Conservation (phyloP, 192 early-diverging fungal genomes). For the Backusella macrospora region DNA sequence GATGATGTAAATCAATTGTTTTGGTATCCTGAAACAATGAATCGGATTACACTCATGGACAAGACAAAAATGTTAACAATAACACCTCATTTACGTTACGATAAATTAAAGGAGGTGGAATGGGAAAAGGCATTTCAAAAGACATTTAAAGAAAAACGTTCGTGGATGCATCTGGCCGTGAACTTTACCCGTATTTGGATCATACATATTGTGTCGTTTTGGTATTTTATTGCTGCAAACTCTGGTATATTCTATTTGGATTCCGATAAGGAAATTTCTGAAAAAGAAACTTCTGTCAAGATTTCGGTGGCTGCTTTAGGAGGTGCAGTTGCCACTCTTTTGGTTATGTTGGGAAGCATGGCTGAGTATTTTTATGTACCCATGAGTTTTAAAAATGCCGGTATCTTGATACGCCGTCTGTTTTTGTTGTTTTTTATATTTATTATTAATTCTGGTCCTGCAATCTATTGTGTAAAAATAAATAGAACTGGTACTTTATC, state of each 20-base stretch:
- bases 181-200: slow-evolving; percentile 91
- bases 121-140: slow-evolving; percentile 78
- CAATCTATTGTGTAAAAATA: slow-evolving; percentile 61
- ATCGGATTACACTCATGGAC: slow-evolving; percentile 55
- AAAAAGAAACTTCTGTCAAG: slow-evolving; percentile 47
- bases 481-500: slow-evolving; percentile 47
- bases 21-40: slow-evolving; percentile 65
- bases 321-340: slow-evolving; percentile 65
- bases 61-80: slow-evolving; percentile 63
- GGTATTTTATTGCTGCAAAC: slow-evolving; percentile 77
- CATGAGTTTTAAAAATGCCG: slow-evolving; percentile 57
- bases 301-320: slow-evolving; percentile 71
- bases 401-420: slow-evolving; percentile 54
- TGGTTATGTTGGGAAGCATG: slow-evolving; percentile 66
- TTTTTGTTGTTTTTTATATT: slow-evolving; percentile 64
- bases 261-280: slow-evolving; percentile 35
- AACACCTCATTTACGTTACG: slow-evolving; percentile 67
- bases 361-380: slow-evolving; percentile 78
- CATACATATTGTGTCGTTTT: slow-evolving; percentile 77
- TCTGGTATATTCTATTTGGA: slow-evolving; percentile 65
- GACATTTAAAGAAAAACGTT: slow-evolving; percentile 84
- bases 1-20: slow-evolving; percentile 88
- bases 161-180: slow-evolving; percentile 80
- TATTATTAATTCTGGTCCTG: slow-evolving; percentile 64
- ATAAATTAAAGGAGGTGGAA: slow-evolving; percentile 60